Evolutionary conservation across 305 asterid species (phyloP).

Genomic region (Solanum hybrid): DNA sequence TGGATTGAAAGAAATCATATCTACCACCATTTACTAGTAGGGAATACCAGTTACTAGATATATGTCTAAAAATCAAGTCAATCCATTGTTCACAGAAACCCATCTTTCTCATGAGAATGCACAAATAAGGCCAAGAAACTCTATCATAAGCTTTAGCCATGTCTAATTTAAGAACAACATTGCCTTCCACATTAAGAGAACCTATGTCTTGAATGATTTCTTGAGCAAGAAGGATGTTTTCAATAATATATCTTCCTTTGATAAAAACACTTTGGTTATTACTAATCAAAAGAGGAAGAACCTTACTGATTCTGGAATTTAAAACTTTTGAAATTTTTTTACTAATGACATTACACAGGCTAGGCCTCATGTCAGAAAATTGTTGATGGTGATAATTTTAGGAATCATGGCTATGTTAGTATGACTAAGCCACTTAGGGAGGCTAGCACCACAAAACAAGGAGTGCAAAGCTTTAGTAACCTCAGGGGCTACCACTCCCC

Average conservation of each 20-base stretch:
- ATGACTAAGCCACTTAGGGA: background rate
- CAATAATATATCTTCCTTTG: too few species aligned
- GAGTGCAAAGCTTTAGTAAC: background rate
- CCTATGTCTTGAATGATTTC: background rate
- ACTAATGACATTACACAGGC: background rate
- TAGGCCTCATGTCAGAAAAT: background rate
- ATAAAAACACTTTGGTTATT: too few species aligned
- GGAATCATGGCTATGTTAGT: background rate
- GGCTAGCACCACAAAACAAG: background rate
- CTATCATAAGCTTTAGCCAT: background rate
- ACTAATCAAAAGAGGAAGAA: background rate
- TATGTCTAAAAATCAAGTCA: background rate
- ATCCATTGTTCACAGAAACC: background rate
- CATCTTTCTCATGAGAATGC: background rate
- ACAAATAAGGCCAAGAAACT: background rate
- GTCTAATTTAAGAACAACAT: background rate
- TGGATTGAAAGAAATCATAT: too few species aligned
- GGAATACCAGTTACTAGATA: background rate
- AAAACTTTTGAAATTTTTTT: background rate
- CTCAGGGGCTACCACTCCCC: background rate
- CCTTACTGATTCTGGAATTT: background rate
- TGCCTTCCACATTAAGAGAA: background rate
- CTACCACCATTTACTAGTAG: too few species aligned
- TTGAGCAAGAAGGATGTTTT: background rate
- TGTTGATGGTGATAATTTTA: background rate